Evolutionary conservation across 1,139 yeast genomes (phyloP), one percentile per base, ranked within the genome.

Genomic region (Candida sojae): DNA sequence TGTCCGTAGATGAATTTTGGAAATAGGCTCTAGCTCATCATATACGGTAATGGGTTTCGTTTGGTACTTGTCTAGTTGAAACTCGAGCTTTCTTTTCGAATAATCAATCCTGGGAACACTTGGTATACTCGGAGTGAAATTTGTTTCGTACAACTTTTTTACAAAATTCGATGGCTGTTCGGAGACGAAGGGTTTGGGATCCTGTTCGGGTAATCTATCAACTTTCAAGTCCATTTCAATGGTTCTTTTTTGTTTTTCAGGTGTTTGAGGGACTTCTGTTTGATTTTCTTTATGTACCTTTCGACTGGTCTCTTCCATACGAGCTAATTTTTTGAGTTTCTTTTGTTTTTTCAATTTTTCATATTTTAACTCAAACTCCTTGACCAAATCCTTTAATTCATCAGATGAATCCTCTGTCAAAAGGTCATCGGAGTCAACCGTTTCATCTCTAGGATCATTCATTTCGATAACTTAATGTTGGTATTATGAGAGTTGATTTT

Each of bases 321-420:
- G 23, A n/a, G 34, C 29, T 31, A 10, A 21, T 26, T 43, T 32
- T 17, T 46, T 55, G 28, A 32, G 30, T 29, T 50, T 45, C 45
- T 57, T 59, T 48, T 59, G 57, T 42, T 51, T 50, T 21, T 61
- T 44, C 10, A 66, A 26, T 30, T 57, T 49, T 41, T 60, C 59
- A 34, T 48, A 51, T 42, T 56, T 61, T 9, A 63, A 44, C 30
- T 67, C 70, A 50, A 57, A 67, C 46, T 68, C 70, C 48, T 68
- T 68, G 42, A 61, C 57, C 26, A 68, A 50, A 49, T 67, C 65
- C 3, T 57, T 53, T 13, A 66, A 50, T 42, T 64, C 71, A 44
- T 68, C 72, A 17, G 62, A 57, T 9, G 68, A 66, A 34, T 64
- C 66, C 34, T 57, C 66, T 2, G 71, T 67, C 6, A 67, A 52